Conservation (phyloP, 345 rosid genomes). For the Dipteronia dyeriana region DNA sequence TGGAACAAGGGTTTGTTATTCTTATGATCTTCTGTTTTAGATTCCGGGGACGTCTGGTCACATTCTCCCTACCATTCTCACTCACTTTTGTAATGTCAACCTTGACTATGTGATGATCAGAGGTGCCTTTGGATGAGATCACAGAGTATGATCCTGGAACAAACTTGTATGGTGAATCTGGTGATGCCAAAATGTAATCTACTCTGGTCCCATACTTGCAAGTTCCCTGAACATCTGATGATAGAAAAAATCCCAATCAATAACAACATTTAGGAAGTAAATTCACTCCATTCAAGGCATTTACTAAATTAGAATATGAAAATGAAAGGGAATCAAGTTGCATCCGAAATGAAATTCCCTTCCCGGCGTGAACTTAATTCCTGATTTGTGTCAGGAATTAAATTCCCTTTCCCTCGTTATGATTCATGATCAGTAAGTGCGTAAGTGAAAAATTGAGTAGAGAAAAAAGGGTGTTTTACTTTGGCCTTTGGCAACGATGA, state of each 20-base stretch:
- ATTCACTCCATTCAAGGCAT: too few relatives aligned
- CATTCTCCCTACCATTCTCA: conserved; percentile 31
- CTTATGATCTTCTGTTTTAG: conserved; percentile 39
- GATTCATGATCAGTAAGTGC: too few relatives aligned
- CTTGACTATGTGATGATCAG: conserved; percentile 94
- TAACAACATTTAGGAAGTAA: neutral
- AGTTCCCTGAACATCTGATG: conserved; percentile 86
- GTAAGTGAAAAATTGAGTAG: too few relatives aligned
- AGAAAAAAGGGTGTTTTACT: conserved; percentile 31
- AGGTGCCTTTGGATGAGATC: conserved; percentile 83
- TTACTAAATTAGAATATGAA: too few relatives aligned
- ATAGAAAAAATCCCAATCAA: conserved; percentile 2
- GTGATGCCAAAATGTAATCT: conserved; percentile 75
- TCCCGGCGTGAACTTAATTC: too few relatives aligned
- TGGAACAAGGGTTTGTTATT: conserved; percentile 39
- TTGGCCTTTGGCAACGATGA: conserved; percentile 94
- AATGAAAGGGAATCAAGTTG: too few relatives aligned
- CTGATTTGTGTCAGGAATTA: too few relatives aligned
- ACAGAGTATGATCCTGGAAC: conserved; percentile 85
- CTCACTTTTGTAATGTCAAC: conserved; percentile 55
- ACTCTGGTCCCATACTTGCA: conserved; percentile 96
- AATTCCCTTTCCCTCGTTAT: too few relatives aligned
- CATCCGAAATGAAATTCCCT: too few relatives aligned
- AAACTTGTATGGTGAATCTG: conserved; percentile 54
- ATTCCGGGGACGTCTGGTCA: conserved; percentile 29